phyloP scores from a whole-genome alignment of 176 grass and related monocot genomes.

The Zoysia pacifica region DNA sequence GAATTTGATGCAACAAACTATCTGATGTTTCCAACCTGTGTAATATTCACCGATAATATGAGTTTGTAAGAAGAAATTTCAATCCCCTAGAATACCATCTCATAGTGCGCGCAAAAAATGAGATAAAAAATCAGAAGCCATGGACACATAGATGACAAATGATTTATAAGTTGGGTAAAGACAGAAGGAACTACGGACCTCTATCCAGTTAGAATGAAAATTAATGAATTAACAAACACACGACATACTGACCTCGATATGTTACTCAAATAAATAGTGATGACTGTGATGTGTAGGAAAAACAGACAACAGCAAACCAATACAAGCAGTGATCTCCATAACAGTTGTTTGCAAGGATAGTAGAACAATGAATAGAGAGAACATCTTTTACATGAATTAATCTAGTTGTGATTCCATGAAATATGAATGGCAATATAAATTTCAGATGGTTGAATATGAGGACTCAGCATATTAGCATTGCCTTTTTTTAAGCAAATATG shows the following conservation, averaged over 20 bases:
- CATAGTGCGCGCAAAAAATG: background rate
- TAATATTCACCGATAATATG: slow-evolving; percentile 20
- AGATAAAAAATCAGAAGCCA: background rate
- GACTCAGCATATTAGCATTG: slow-evolving; percentile 2
- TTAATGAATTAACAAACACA: background rate
- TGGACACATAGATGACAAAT: background rate
- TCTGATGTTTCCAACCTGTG: slow-evolving; percentile 91
- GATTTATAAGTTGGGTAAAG: background rate
- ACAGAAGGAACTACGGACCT: slow-evolving; percentile 2
- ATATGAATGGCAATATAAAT: slow-evolving; percentile 3
- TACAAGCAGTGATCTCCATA: no score
- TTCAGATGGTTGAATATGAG: background rate
- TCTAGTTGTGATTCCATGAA: background rate
- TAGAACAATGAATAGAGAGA: background rate
- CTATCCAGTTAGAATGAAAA: background rate
- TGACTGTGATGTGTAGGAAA: no score
- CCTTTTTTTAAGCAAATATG: slow-evolving; percentile 1
- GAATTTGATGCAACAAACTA: slow-evolving; percentile 80
- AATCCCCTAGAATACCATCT: background rate
- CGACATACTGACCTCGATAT: no score
- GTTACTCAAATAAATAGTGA: no score
- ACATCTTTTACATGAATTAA: background rate
- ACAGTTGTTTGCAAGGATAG: background rate
- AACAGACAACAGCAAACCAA: no score
- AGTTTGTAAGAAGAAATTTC: slow-evolving; percentile 13